These are phyloP conservation scores for Amphirosellinia nigrospora DNA, from an alignment of 495 filamentous ascomycete species.

Conservation along the genomic window DNA sequence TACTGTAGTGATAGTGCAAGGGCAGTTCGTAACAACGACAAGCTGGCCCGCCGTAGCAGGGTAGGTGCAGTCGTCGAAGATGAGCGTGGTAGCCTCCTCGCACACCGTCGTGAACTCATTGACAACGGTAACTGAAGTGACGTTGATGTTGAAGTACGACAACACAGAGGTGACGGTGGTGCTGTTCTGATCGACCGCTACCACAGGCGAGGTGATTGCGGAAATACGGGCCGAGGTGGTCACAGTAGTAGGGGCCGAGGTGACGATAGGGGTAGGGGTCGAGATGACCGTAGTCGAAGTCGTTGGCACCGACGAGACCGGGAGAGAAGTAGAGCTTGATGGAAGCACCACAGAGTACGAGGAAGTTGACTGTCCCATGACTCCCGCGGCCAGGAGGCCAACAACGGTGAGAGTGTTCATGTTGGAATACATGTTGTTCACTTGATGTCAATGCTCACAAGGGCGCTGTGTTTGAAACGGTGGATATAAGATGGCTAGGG, in stretches of 20 bases:
- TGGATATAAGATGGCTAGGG: conserved; percentile 6
- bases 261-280: not conserved
- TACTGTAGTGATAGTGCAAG: conserved; percentile 42
- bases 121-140: conserved; percentile 36
- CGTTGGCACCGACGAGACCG: not conserved
- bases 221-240: not conserved
- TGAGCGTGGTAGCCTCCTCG: conserved; percentile 34
- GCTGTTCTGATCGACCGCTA: not conserved
- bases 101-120: conserved; percentile 38
- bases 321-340: not conserved
- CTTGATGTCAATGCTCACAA: not conserved
- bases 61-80: conserved; percentile 35
- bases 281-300: not conserved
- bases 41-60: conserved; percentile 37
- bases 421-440: conserved; percentile 34
- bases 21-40: conserved; percentile 38
- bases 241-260: not conserved
- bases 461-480: not conserved
- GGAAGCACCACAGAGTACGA: not conserved
- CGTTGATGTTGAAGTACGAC: conserved; percentile 27
- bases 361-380: conserved; percentile 22
- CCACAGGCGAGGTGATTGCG: not conserved
- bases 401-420: conserved; percentile 26
- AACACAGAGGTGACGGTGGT: conserved; percentile 12
- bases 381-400: conserved; percentile 37